Percentiles rank a stretch among this genome's conserved stretches.
Evolutionary conservation across 352 stramenopile genomes (phyloP).

Genomic region (Phytophthora multivora): DNA sequence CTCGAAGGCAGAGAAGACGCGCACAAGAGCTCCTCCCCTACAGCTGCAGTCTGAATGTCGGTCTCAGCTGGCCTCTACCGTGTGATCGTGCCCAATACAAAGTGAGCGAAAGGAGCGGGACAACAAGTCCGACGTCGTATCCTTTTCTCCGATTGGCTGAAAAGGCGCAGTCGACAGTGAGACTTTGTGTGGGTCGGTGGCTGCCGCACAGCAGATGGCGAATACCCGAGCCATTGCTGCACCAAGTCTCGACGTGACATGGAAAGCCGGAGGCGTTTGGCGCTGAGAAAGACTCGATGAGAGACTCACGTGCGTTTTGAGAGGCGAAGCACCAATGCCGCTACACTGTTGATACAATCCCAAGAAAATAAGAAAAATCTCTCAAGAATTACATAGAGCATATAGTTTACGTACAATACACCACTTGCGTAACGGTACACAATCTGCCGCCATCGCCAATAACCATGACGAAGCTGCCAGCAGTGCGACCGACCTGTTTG

Average conservation of each 20-base stretch:
- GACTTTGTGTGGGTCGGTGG: constrained; percentile 14
- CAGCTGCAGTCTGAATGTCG: too few relatives aligned
- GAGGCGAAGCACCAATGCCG: not conserved
- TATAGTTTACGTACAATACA: not conserved
- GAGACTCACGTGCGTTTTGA: not conserved
- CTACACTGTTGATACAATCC: not conserved
- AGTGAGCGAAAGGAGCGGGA: constrained; percentile 10
- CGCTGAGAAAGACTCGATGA: not conserved
- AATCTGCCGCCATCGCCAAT: not conserved
- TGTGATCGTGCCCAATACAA: constrained; percentile 8
- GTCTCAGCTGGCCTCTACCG: constrained; percentile 14
- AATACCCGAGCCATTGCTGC: not conserved
- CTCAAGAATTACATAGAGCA: not conserved
- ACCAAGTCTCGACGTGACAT: not conserved
- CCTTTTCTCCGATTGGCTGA: constrained; percentile 12
- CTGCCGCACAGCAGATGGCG: constrained; percentile 16
- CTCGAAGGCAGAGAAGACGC: constrained; percentile 13
- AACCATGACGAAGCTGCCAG: constrained; percentile 26
- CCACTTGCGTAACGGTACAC: not conserved
- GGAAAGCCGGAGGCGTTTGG: constrained; percentile 10
- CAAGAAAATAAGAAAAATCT: not conserved
- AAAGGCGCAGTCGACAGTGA: constrained; percentile 1
- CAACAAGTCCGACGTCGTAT: constrained; percentile 5
- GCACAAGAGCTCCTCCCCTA: constrained; percentile 6
- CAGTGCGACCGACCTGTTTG: constrained; percentile 12